Percentiles rank a stretch among this genome's conserved stretches.
Evolutionary conservation across 2,329 filamentous ascomycete species (phyloP).

Genomic region (Davidsoniella australis): DNA sequence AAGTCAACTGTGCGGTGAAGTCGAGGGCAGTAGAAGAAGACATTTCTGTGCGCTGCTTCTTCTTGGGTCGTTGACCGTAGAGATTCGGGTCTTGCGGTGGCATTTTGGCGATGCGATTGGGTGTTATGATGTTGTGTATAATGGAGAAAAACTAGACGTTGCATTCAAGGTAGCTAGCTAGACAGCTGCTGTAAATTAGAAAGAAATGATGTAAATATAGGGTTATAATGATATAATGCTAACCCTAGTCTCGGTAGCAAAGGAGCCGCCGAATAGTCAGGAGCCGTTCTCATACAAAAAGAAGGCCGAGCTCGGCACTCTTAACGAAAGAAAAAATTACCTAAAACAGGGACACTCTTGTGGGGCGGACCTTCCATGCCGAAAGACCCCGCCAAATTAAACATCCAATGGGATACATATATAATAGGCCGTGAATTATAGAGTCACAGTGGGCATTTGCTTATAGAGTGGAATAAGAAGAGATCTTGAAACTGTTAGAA

Average conservation of each 20-base stretch:
- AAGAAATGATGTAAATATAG: not conserved
- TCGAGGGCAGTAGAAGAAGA: constrained; percentile 57
- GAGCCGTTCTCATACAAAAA: not conserved
- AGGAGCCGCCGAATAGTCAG: not conserved
- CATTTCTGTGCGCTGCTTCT: constrained; percentile 52
- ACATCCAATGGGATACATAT: not conserved
- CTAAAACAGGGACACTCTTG: not conserved
- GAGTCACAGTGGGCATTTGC: not conserved
- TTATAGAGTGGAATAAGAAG: not conserved
- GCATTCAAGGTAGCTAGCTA: not conserved
- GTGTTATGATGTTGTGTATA: not conserved
- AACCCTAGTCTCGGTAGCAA: not conserved
- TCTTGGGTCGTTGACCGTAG: constrained; percentile 58
- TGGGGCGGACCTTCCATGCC: not conserved
- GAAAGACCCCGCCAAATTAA: constrained; percentile 12
- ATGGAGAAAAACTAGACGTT: not conserved
- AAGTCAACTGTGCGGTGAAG: constrained; percentile 77
- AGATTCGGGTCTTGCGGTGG: constrained; percentile 49
- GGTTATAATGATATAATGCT: not conserved
- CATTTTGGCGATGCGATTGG: constrained; percentile 23
- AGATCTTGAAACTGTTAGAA: too few relatives aligned
- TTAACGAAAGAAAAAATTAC: not conserved
- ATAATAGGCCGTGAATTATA: not conserved
- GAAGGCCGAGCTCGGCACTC: constrained; percentile 6
- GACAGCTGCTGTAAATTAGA: too few relatives aligned